Conservation (phyloP, 2,329 filamentous ascomycete genomes). For the Aureobasidium sp. region DNA sequence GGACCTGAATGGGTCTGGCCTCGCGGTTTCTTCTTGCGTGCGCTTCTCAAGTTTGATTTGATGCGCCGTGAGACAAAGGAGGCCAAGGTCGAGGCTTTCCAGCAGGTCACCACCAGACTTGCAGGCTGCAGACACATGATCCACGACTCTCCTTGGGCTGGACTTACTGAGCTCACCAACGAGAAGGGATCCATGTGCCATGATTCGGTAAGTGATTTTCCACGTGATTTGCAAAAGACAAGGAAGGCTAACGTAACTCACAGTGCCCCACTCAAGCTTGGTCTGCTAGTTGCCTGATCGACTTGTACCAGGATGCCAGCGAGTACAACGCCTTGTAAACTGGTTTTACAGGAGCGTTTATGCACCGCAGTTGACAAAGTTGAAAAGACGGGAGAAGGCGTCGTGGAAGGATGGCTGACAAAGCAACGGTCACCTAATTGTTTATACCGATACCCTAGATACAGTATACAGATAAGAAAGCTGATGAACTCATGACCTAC, state of each 20-base stretch:
- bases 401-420: background rate
- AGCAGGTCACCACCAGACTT: slow-evolving; percentile 82
- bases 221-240: background rate
- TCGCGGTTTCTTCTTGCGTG: slow-evolving; percentile 88
- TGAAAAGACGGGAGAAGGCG: background rate
- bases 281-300: slow-evolving; percentile 90
- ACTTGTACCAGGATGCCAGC: slow-evolving; percentile 87
- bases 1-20: slow-evolving; percentile 99
- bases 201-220: slow-evolving; percentile 66
- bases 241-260: slow-evolving; percentile 27
- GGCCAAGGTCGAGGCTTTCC: slow-evolving; percentile 79
- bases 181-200: slow-evolving; percentile 74
- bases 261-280: slow-evolving; percentile 92
- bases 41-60: slow-evolving; percentile 84
- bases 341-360: background rate
- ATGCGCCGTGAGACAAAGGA: slow-evolving; percentile 60
- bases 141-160: slow-evolving; percentile 74
- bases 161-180: slow-evolving; percentile 87
- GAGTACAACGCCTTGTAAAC: slow-evolving; percentile 25
- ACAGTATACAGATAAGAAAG: background rate
- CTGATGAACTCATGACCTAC: background rate
- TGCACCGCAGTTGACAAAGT: background rate
- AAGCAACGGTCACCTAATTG: slow-evolving; percentile 4
- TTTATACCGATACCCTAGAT: slow-evolving; percentile 5
- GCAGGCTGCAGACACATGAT: slow-evolving; percentile 82